These are phyloP conservation scores for Penicillium paxilli DNA, from an alignment of 495 filamentous ascomycete genomes.

Conservation along the genomic window DNA sequence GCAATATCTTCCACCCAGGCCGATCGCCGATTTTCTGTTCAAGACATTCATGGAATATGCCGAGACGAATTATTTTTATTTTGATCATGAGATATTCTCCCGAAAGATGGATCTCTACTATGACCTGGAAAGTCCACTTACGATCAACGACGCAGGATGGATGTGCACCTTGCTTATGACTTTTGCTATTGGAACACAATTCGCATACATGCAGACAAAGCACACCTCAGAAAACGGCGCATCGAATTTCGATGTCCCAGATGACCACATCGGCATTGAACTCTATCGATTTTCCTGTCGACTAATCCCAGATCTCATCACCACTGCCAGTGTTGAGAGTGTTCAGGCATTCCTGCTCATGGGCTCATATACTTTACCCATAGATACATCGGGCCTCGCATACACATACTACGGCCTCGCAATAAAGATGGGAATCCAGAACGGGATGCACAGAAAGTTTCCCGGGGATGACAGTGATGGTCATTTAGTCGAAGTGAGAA, in stretches of 20 bases:
- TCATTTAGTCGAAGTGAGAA: slow-evolving; percentile 40
- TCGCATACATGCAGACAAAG: slow-evolving; percentile 45
- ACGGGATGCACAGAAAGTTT: slow-evolving; percentile 52
- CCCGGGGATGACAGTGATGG: slow-evolving; percentile 33
- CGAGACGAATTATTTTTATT: slow-evolving; percentile 47
- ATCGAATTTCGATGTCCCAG: slow-evolving; percentile 36
- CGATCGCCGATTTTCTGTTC: slow-evolving; percentile 47
- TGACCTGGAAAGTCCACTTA: slow-evolving; percentile 26
- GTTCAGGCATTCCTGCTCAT: slow-evolving; percentile 50
- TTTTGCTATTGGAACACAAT: slow-evolving; percentile 50
- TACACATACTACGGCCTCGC: slow-evolving; percentile 50
- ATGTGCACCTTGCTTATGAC: slow-evolving; percentile 45
- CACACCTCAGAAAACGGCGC: slow-evolving; percentile 17
- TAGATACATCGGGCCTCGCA: slow-evolving; percentile 45
- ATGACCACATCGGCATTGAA: slow-evolving; percentile 45
- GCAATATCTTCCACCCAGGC: slow-evolving; percentile 43
- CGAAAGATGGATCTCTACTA: slow-evolving; percentile 43
- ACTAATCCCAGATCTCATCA: slow-evolving; percentile 49
- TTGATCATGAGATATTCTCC: slow-evolving; percentile 42
- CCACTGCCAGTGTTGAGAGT: slow-evolving; percentile 45
- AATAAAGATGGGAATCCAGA: slow-evolving; percentile 51
- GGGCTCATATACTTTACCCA: slow-evolving; percentile 44
- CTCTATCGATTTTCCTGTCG: slow-evolving; percentile 48
- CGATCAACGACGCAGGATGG: slow-evolving; percentile 38
- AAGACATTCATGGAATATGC: slow-evolving; percentile 49